These are phyloP conservation scores for Lithohypha guttulata DNA, from an alignment of 2,329 filamentous ascomycete genomes.

Conservation along the genomic window DNA sequence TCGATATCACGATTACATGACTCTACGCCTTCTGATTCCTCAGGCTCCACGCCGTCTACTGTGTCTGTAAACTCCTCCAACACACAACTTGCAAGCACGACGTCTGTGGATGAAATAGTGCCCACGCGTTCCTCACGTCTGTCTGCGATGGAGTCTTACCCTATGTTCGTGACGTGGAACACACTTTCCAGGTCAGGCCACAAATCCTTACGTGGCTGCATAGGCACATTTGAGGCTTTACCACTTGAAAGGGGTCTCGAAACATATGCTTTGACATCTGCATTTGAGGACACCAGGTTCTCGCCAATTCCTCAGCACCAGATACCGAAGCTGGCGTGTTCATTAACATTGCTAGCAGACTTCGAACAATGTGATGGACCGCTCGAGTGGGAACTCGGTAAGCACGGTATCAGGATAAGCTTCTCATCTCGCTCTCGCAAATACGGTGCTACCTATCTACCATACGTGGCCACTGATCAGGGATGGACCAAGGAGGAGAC, in stretches of 20 bases:
- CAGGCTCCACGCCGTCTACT: constrained; percentile 31
- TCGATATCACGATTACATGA: constrained; percentile 28
- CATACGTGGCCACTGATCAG: constrained; percentile 83
- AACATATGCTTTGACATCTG: constrained; percentile 73
- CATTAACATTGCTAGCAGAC: constrained; percentile 72
- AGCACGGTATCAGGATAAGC: constrained; percentile 75
- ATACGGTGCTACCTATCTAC: constrained; percentile 81
- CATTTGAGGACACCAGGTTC: constrained; percentile 55
- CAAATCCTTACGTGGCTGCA: constrained; percentile 76
- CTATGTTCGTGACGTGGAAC: constrained; percentile 95
- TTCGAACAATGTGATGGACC: constrained; percentile 66
- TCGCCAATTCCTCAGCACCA: constrained; percentile 44
- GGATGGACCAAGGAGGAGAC: constrained; percentile 94
- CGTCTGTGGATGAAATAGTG: constrained; percentile 31
- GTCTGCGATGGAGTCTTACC: constrained; percentile 42
- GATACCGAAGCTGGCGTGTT: constrained; percentile 38
- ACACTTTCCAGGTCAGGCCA: constrained; percentile 51
- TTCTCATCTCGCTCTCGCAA: constrained; percentile 57
- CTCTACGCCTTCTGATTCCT: constrained; percentile 27
- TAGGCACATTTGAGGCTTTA: constrained; percentile 80
- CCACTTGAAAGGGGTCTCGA: constrained; percentile 62
- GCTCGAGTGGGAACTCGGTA: constrained; percentile 77
- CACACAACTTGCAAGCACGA: constrained; percentile 31
- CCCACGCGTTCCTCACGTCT: constrained; percentile 29
- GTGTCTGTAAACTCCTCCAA: constrained; percentile 40